These are phyloP conservation scores for Fusarium luffae DNA, from an alignment of 2,329 filamentous ascomycete species.

Conservation along the genomic window DNA sequence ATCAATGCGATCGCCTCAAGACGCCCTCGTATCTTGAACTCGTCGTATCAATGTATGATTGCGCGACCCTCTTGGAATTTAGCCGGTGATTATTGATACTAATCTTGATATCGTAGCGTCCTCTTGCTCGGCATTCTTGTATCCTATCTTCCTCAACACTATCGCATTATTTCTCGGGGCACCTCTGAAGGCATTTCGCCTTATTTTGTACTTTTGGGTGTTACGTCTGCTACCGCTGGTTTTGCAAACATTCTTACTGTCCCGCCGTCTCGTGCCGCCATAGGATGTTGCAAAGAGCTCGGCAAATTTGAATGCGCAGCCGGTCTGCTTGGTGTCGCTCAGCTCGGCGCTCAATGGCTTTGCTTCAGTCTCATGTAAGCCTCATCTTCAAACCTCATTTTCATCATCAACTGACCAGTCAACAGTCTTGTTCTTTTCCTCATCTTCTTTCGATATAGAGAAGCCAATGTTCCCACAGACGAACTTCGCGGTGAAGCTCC, in stretches of 20 bases:
- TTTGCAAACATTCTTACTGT: slow-evolving; percentile 94
- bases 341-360: slow-evolving; percentile 91
- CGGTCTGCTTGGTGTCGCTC: slow-evolving; percentile 86
- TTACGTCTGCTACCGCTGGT: slow-evolving; percentile 86
- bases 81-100: not conserved
- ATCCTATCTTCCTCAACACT: slow-evolving; percentile 95
- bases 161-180: slow-evolving; percentile 85
- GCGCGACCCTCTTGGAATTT: not conserved
- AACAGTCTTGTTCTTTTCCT: slow-evolving; percentile 89
- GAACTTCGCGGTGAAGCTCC: slow-evolving; percentile 65
- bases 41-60: slow-evolving; percentile 64
- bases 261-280: slow-evolving; percentile 83
- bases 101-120: slow-evolving; percentile 57
- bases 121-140: slow-evolving; percentile 89
- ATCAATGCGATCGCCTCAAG: slow-evolving; percentile 62
- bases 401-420: slow-evolving; percentile 29
- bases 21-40: slow-evolving; percentile 66
- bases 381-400: slow-evolving; percentile 19
- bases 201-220: slow-evolving; percentile 94
- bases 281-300: slow-evolving; percentile 86
- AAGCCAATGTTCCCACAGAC: slow-evolving; percentile 61
- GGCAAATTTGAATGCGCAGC: slow-evolving; percentile 85
- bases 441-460: slow-evolving; percentile 84
- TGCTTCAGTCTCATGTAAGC: slow-evolving; percentile 92
- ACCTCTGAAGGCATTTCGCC: slow-evolving; percentile 96